Evolutionary conservation across 768 basidiomycete genomes (phyloP).

Genomic region (Tricholoma sp.): DNA sequence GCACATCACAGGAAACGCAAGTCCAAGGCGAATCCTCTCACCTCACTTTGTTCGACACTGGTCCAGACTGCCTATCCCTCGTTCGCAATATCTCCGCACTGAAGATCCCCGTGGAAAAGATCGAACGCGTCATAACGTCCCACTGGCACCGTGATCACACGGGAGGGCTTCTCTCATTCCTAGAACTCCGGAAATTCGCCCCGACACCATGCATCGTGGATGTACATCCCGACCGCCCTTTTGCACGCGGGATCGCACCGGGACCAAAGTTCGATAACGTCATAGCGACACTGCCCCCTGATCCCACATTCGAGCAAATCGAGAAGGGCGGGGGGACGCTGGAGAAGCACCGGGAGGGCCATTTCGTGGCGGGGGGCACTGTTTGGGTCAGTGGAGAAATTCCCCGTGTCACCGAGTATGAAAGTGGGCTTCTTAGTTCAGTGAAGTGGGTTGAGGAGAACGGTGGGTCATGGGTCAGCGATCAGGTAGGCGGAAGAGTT

Average conservation of each 20-base stretch:
- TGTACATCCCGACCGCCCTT: slow-evolving; percentile 72
- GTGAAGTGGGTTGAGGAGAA: slow-evolving; percentile 50
- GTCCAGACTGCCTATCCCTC: slow-evolving; percentile 72
- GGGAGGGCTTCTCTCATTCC: slow-evolving; percentile 66
- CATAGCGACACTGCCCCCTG: slow-evolving; percentile 54
- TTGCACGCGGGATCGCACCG: slow-evolving; percentile 68
- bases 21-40: slow-evolving; percentile 38
- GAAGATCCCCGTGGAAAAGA: slow-evolving; percentile 43
- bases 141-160: slow-evolving; percentile 81
- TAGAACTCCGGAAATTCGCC: slow-evolving; percentile 35
- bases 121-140: slow-evolving; percentile 66
- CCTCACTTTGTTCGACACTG: slow-evolving; percentile 77
- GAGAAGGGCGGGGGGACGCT: slow-evolving; percentile 47
- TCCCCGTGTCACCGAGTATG: slow-evolving; percentile 62
- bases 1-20: slow-evolving; percentile 48
- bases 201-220: slow-evolving; percentile 50
- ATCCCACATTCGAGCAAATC: slow-evolving; percentile 72
- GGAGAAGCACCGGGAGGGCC: slow-evolving; percentile 54
- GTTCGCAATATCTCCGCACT: slow-evolving; percentile 67
- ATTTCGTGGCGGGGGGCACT: slow-evolving; percentile 56
- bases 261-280: slow-evolving; percentile 55
- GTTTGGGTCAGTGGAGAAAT: slow-evolving; percentile 83
- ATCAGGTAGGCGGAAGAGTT: slow-evolving; percentile 37
- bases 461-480: slow-evolving; percentile 44
- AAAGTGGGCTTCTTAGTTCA: slow-evolving; percentile 63